Conservation (phyloP, 257 asterid genomes). For the Cinchona pubescens region DNA sequence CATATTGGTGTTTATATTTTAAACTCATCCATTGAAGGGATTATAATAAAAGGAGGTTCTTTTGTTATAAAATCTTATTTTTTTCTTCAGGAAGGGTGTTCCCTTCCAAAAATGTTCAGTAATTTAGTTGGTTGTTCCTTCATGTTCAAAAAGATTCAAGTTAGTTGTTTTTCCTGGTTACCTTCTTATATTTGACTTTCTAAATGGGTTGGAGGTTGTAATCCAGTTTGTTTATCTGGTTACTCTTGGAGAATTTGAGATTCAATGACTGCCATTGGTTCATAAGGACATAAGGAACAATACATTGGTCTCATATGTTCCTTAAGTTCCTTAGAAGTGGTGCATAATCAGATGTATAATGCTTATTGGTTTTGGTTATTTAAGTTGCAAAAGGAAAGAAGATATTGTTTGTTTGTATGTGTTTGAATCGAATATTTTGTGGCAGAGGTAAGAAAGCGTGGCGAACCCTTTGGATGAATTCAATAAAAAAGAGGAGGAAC, state of each 20-base stretch:
- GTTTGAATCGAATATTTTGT: neutral
- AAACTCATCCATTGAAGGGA: neutral
- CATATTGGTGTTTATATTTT: neutral
- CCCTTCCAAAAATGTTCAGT: neutral
- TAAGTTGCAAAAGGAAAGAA: neutral
- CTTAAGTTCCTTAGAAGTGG: neutral
- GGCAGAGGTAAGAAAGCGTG: neutral
- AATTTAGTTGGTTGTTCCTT: neutral
- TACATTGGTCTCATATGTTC: neutral
- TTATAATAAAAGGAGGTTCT: neutral
- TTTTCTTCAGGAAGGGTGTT: neutral
- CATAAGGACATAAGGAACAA: neutral
- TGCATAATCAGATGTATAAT: neutral
- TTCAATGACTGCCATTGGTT: neutral
- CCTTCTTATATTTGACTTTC: neutral
- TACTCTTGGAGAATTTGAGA: neutral
- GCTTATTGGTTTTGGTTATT: neutral
- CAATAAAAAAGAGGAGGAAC: neutral
- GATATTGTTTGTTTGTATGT: neutral
- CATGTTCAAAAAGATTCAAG: neutral
- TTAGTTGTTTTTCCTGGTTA: neutral
- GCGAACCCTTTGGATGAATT: neutral
- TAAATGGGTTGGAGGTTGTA: too few species aligned
- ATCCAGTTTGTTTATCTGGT: neutral
- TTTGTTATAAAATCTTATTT: neutral